Conservation (phyloP, 768 basidiomycete genomes). For the Mrakia blollopis region DNA sequence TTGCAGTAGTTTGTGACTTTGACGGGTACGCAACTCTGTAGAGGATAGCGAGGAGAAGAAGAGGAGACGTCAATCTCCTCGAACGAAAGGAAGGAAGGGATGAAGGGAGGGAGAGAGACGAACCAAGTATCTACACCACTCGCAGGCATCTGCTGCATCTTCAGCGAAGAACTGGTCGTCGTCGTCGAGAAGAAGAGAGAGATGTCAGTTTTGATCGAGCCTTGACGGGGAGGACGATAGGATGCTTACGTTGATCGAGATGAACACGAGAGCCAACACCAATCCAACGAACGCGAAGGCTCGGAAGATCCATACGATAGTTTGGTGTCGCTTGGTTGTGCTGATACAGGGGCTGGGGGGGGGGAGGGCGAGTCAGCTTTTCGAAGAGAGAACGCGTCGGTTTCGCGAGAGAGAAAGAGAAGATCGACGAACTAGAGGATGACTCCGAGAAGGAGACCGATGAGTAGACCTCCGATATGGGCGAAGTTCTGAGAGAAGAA, state of each 20-base stretch:
- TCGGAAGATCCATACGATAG: slow-evolving; percentile 68
- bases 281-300: slow-evolving; percentile 68
- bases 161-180: slow-evolving; percentile 55
- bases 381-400: too few relatives aligned
- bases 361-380: background rate
- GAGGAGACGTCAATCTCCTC: too few relatives aligned
- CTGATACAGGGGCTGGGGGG: slow-evolving; percentile 65
- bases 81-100: background rate
- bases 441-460: slow-evolving; percentile 66
- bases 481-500: slow-evolving; percentile 60
- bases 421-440: slow-evolving; percentile 57
- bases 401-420: background rate
- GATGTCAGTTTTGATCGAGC: background rate
- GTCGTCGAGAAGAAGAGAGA: background rate
- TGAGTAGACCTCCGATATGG: slow-evolving; percentile 62
- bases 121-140: slow-evolving; percentile 36
- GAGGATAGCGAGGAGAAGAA: too few relatives aligned
- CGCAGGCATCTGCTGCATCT: slow-evolving; percentile 74
- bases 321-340: slow-evolving; percentile 63
- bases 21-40: background rate
- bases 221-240: background rate
- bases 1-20: slow-evolving; percentile 20
- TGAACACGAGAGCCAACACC: slow-evolving; percentile 71
- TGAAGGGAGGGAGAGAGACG: background rate
- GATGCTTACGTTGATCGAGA: slow-evolving; percentile 73